phyloP scores from a whole-genome alignment of 2,329 filamentous ascomycete genomes.

The Fusarium subglutinans region DNA sequence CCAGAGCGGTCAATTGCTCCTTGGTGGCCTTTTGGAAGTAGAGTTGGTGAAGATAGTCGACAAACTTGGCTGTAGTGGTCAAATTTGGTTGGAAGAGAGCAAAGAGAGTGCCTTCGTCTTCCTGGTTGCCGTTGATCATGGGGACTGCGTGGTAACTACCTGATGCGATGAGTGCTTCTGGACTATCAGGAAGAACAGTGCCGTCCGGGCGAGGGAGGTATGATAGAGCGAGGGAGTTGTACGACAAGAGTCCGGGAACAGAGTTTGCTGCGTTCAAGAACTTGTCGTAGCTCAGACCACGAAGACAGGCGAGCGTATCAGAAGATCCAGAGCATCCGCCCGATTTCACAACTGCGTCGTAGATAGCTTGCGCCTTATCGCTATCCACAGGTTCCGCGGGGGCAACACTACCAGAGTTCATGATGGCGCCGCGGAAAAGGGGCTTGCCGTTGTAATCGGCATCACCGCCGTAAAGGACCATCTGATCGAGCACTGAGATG shows the following conservation, averaged over 20 bases:
- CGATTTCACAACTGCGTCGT: conserved; percentile 67
- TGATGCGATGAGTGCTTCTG: conserved; percentile 63
- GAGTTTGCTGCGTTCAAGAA: conserved; percentile 75
- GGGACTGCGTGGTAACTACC: conserved; percentile 62
- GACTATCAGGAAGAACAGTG: conserved; percentile 66
- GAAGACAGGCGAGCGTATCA: conserved; percentile 73
- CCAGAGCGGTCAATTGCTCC: conserved; percentile 62
- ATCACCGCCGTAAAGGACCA: conserved; percentile 77
- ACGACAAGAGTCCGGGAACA: conserved; percentile 74
- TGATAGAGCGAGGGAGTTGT: conserved; percentile 73
- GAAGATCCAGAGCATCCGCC: conserved; percentile 68
- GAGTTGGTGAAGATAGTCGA: conserved; percentile 66
- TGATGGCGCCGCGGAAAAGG: conserved; percentile 80
- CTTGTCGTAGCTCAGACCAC: conserved; percentile 64
- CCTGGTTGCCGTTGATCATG: conserved; percentile 74
- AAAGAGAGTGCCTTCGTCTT: conserved; percentile 83
- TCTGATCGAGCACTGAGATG: conserved; percentile 81
- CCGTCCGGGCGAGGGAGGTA: conserved; percentile 81
- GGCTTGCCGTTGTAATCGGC: conserved; percentile 77
- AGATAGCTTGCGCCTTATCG: conserved; percentile 71
- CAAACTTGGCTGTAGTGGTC: conserved; percentile 66
- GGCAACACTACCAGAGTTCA: conserved; percentile 75
- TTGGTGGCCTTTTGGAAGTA: conserved; percentile 69
- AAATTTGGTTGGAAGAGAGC: conserved; percentile 75
- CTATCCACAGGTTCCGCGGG: conserved; percentile 72